Base-by-base conservation (phyloP, 768 basidiomycete species). In the Russula earlei region DNA sequence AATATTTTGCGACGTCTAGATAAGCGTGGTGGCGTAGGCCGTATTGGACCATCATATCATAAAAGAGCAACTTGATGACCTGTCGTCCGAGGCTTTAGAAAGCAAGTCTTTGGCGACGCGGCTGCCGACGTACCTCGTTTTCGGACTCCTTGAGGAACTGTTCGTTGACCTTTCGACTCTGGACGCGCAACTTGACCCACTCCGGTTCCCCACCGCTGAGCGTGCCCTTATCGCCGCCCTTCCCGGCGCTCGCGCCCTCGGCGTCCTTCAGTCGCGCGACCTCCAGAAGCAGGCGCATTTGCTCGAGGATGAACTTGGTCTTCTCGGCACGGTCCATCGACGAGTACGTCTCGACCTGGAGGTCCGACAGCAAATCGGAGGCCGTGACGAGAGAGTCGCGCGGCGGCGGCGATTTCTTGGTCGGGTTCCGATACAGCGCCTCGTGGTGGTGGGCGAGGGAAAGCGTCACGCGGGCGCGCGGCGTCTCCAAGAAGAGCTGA, bases 271-370 rank as follows among this genome's bases (percentile, higher is more conserved):
- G 70, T 50, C 81, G 77, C 25, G 90, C 90, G 34, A 91, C 81
- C 40, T 80, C 76, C 49, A 89, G 81, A 65, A 94, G 75, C 49
- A 98, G 69, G 55, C 96, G 78, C 92, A 99, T 98, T 70, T 98
- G 96, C 70, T 98, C 95, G 42, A 98, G 73, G 62, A 99, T 89
- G 66, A 99, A 97, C 68, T 98, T 92, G 4, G 92, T 96, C 77
- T 99, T 99, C 71, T 99, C 96, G 66, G 88, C 75, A 57, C 93
- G 84, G 61, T 97, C 91, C 96, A 99, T 98, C 6, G 91, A 92
- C 14, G 94, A 97, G 68, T 97, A 99, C 1, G 96, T 98, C 72
- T 99, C 96, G 37, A 99, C 94, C 73, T 97, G 94, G 2, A 99
- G 81, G 56, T 99, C 96, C 22, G 86, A 86, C 58, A 98, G 77